Conservation (phyloP, 169 alveolate genomes). For the Eimeria tenella region DNA sequence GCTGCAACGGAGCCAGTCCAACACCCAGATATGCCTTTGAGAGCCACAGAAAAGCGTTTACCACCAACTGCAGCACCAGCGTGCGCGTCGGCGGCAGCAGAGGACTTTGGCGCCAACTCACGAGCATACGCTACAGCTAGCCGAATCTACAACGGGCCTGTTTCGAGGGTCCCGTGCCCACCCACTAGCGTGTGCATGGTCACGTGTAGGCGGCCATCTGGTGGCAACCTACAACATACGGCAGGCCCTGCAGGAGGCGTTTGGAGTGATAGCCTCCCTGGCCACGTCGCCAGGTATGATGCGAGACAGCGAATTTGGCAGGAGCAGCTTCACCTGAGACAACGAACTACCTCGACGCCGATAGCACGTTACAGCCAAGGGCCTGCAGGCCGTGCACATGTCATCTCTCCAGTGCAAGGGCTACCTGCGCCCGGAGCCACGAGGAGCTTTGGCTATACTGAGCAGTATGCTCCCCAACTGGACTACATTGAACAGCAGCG, state of each 20-base stretch:
- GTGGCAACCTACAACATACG: not conserved
- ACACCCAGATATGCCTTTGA: constrained; percentile 21
- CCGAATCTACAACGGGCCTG: not conserved
- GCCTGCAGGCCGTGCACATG: constrained; percentile 29
- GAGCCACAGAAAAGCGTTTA: not conserved
- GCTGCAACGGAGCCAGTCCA: constrained; percentile 28
- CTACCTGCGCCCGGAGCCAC: not conserved
- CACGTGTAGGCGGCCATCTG: not conserved
- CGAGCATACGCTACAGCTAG: not conserved
- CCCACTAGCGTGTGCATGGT: not conserved
- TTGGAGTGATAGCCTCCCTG: constrained; percentile 25
- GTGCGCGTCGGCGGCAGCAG: constrained; percentile 20
- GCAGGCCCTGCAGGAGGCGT: constrained; percentile 19
- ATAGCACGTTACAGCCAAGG: constrained; percentile 49
- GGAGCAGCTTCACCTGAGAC: constrained; percentile 50
- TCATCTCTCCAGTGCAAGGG: constrained; percentile 36
- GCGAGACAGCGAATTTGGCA: constrained; percentile 41
- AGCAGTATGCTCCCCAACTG: constrained; percentile 19
- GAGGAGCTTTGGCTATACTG: constrained; percentile 17
- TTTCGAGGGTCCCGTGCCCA: not conserved
- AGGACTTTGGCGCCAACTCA: not conserved
- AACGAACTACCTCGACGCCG: constrained; percentile 20
- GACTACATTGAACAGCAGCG: constrained; percentile 64
- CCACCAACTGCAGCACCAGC: constrained; percentile 8
- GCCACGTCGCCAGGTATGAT: constrained; percentile 39